Conservation (phyloP, 257 asterid genomes). For the Solanum paucissectum region DNA sequence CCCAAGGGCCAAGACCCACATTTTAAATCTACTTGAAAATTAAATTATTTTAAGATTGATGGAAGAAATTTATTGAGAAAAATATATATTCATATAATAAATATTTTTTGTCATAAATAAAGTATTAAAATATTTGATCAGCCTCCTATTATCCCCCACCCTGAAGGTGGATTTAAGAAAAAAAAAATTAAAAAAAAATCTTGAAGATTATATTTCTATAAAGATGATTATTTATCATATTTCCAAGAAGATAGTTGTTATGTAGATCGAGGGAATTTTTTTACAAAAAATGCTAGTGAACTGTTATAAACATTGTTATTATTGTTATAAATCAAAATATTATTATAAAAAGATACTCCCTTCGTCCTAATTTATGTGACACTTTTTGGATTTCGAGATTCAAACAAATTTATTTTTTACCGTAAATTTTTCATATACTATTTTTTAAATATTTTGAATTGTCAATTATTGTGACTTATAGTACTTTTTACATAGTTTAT, state of each 20-base stretch:
- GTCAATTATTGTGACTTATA: too few species aligned
- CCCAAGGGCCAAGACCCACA: not conserved
- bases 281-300: not conserved
- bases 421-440: too few species aligned
- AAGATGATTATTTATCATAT: not conserved
- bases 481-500: too few species aligned
- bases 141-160: not conserved
- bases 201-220: not conserved
- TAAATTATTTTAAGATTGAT: not conserved
- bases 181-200: too few species aligned
- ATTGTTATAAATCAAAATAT: not conserved
- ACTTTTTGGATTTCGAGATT: too few species aligned
- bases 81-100: not conserved
- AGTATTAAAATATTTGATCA: not conserved
- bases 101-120: not conserved
- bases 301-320: not conserved
- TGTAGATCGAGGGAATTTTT: not conserved
- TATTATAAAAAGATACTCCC: rapidly evolving
- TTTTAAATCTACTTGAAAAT: not conserved
- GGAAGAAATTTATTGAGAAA: not conserved
- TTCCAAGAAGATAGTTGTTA: not conserved
- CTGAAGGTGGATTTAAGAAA: too few species aligned
- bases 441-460: too few species aligned
- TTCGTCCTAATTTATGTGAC: rapidly evolving
- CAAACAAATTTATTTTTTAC: too few species aligned